Percentiles rank a stretch among this genome's conserved stretches.
Evolutionary conservation across 2,329 filamentous ascomycete genomes (phyloP).

Genomic region (Fusarium duplospermum): DNA sequence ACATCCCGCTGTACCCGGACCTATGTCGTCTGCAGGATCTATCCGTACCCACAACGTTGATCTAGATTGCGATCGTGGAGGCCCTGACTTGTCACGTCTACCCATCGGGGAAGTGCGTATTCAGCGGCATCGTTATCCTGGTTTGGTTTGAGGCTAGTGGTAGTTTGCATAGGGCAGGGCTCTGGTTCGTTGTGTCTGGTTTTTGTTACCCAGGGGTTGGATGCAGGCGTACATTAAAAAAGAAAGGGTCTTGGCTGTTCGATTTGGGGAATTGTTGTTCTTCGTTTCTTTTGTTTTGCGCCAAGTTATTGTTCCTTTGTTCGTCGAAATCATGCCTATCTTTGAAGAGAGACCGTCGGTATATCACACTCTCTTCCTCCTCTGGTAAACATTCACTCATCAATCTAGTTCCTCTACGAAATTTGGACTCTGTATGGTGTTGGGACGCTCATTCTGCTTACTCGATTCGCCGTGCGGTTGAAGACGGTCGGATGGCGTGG

Average conservation of each 20-base stretch:
- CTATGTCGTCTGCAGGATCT: background rate
- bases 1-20: background rate
- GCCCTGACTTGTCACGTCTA: background rate
- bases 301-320: background rate
- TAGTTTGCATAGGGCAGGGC: background rate
- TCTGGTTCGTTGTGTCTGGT: background rate
- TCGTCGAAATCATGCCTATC: slow-evolving; percentile 8
- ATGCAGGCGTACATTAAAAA: background rate
- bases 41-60: slow-evolving; percentile 1
- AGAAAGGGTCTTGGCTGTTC: background rate
- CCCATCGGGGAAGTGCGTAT: background rate
- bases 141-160: background rate
- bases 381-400: background rate
- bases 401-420: slow-evolving; percentile 44
- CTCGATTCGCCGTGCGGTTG: slow-evolving; percentile 50
- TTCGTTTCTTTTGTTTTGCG: background rate
- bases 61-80: background rate
- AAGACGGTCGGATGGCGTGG: slow-evolving; percentile 52
- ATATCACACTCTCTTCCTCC: background rate
- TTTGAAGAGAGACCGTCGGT: slow-evolving; percentile 11
- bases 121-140: background rate
- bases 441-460: slow-evolving; percentile 47
- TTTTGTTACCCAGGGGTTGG: background rate
- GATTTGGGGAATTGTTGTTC: background rate
- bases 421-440: slow-evolving; percentile 48